These are phyloP conservation scores for Trichoderma breve DNA, from an alignment of 2,329 filamentous ascomycete genomes.

Conservation along the genomic window DNA sequence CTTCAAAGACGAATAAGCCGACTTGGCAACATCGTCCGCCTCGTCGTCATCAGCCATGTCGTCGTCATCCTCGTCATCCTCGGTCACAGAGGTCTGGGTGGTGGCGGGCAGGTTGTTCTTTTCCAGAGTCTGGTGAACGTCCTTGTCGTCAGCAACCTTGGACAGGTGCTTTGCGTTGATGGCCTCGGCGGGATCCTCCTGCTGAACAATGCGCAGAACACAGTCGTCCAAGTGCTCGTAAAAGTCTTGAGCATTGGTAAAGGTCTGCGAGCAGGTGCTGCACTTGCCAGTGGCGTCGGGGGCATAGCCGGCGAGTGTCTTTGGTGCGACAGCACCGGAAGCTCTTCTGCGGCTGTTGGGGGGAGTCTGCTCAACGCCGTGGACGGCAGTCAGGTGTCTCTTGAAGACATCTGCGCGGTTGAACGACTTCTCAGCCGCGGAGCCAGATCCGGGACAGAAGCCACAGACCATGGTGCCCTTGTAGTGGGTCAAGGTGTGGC, in stretches of 20 bases:
- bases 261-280: slow-evolving; percentile 88
- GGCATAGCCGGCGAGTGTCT: slow-evolving; percentile 69
- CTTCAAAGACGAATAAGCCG: slow-evolving; percentile 37
- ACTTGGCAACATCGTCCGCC: slow-evolving; percentile 39
- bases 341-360: slow-evolving; percentile 84
- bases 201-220: slow-evolving; percentile 68
- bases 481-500: slow-evolving; percentile 92
- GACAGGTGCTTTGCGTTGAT: slow-evolving; percentile 66
- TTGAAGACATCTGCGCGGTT: slow-evolving; percentile 97
- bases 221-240: slow-evolving; percentile 92
- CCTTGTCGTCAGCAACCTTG: slow-evolving; percentile 62
- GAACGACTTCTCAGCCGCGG: slow-evolving; percentile 88
- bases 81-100: slow-evolving; percentile 36
- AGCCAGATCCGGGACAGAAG: slow-evolving; percentile 87
- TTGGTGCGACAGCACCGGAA: slow-evolving; percentile 43
- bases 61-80: slow-evolving; percentile 55
- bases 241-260: slow-evolving; percentile 93
- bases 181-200: slow-evolving; percentile 67
- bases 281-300: slow-evolving; percentile 88
- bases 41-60: slow-evolving; percentile 55
- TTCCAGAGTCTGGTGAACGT: slow-evolving; percentile 61
- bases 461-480: slow-evolving; percentile 97
- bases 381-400: slow-evolving; percentile 84
- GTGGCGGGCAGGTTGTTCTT: slow-evolving; percentile 58
- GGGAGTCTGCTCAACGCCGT: slow-evolving; percentile 88